Percentiles rank a stretch among this genome's conserved stretches.
Evolutionary conservation across 805 yeast species (phyloP).

Genomic region (Starmerella kuoi): DNA sequence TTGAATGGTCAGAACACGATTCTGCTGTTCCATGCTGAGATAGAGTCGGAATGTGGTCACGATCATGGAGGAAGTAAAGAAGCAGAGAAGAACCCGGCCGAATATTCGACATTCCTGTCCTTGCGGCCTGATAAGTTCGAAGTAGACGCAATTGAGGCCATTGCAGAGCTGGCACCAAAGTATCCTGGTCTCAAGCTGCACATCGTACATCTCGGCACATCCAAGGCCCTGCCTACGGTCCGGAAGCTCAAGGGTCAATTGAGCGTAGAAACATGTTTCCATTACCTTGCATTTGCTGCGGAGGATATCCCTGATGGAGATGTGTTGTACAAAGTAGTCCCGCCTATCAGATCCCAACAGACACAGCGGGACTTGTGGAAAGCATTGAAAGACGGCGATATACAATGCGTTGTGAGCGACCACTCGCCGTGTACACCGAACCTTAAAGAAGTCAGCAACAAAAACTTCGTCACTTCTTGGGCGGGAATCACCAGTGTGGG

Average conservation of each 20-base stretch:
- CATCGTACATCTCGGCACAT: constrained; percentile 81
- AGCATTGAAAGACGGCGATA: constrained; percentile 52
- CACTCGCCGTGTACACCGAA: constrained; percentile 95
- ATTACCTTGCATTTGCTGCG: constrained; percentile 65
- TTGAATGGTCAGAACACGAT: constrained; percentile 56
- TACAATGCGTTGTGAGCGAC: constrained; percentile 82
- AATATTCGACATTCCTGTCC: constrained; percentile 60
- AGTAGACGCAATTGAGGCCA: constrained; percentile 64
- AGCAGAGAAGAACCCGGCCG: constrained; percentile 39
- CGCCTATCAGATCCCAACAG: constrained; percentile 71
- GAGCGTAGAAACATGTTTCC: constrained; percentile 90
- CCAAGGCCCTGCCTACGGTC: constrained; percentile 67
- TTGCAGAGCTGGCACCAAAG: constrained; percentile 48
- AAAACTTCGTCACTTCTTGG: constrained; percentile 90
- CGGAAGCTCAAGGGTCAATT: constrained; percentile 35
- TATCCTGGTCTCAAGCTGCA: constrained; percentile 42
- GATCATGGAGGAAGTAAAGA: constrained; percentile 8
- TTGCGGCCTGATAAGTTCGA: constrained; percentile 86
- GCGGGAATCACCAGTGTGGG: constrained; percentile 94
- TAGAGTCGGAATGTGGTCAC: constrained; percentile 40
- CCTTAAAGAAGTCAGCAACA: constrained; percentile 64
- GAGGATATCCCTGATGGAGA: constrained; percentile 66
- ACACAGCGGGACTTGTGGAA: constrained; percentile 68
- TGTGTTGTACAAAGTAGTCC: constrained; percentile 87
- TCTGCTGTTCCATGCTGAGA: constrained; percentile 88